Base-by-base conservation (phyloP, 495 filamentous ascomycete species). In the Hypomontagnella monticulosa region DNA sequence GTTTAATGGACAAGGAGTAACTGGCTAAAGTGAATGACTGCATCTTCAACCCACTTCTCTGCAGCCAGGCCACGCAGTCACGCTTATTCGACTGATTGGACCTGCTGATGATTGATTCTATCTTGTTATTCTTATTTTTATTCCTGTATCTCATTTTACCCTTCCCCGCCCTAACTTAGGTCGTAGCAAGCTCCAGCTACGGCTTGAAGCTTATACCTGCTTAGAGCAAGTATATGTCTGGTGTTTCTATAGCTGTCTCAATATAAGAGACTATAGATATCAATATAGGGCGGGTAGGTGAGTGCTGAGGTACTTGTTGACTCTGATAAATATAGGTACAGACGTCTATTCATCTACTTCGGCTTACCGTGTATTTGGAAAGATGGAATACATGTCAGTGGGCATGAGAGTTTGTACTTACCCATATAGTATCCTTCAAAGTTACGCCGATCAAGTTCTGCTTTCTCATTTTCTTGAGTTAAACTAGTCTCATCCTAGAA, bases 11-110 rank as follows among this genome's bases (percentile, higher is more conserved):
- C 33, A 3, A 55, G 42, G 16, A 53, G 15, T 46, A 60, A 27
- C 40, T 69, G 66, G 66, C 66, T 69, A 64, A 69, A 69, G 60
- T 64, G 33, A 42, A 43, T 30, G 49, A 64, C 38, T 60, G 38
- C 41, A 53, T 63, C 42, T 50, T 57, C 44, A 64, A 57, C 41
- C 66, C 66, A 61, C 66, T 63, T 50, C 23, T 46, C 36, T 48
- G 12, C 48, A 64, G 50, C 10, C 48, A 51, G 60, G 33, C 43
- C 60, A 69, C 66, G 55, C 60, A 63, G 37, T 12, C 44, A 47
- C 16, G 40, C 40, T 41, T 5, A 11, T 5, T 41, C 27, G 20
- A 68, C 43, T 68, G 54, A 68, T 63, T 68, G 65, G 59, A 43
- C 40, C 19, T 49, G 8, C 44, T 57, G 33, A 40, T n/a, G 16